Percentiles rank a stretch among this genome's conserved stretches.
Conservation (phyloP, 106 monocot genomes). For the Iris macrosiphon region DNA sequence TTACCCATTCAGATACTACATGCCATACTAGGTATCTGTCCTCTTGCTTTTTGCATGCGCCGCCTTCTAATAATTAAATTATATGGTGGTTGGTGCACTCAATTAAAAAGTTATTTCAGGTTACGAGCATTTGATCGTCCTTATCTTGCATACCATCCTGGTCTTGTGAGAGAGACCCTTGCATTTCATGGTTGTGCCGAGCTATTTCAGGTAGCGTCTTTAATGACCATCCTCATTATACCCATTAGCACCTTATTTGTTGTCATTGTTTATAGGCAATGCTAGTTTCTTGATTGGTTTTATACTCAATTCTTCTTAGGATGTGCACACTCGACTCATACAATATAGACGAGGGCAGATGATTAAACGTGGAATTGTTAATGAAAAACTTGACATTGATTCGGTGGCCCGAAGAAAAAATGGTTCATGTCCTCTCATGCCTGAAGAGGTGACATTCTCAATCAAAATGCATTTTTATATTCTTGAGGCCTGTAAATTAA, state of each 20-base stretch:
- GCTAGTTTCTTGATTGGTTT: not conserved
- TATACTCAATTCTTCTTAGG: constrained; percentile 30
- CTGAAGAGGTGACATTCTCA: constrained; percentile 98
- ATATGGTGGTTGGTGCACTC: not conserved
- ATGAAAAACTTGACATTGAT: constrained; percentile 61
- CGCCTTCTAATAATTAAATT: no score
- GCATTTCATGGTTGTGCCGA: constrained; percentile 97
- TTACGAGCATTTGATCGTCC: constrained; percentile 53
- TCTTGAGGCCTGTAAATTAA: no score
- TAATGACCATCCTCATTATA: not conserved
- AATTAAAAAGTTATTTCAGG: constrained; percentile 32
- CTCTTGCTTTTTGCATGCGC: not conserved
- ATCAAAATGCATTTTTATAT: no score
- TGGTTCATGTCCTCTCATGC: constrained; percentile 88
- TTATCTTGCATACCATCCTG: constrained; percentile 79
- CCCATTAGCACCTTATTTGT: not conserved
- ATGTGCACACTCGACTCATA: constrained; percentile 86
- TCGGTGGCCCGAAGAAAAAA: constrained; percentile 55
- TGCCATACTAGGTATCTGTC: not conserved
- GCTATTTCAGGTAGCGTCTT: constrained; percentile 97
- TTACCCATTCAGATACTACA: no score
- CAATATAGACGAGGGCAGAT: constrained; percentile 72
- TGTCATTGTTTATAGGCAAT: not conserved
- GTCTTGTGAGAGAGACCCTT: constrained; percentile 58
- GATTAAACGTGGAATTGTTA: constrained; percentile 59